phyloP scores from a whole-genome alignment of 2,329 filamentous ascomycete species.

The Coniochaeta sp. region DNA sequence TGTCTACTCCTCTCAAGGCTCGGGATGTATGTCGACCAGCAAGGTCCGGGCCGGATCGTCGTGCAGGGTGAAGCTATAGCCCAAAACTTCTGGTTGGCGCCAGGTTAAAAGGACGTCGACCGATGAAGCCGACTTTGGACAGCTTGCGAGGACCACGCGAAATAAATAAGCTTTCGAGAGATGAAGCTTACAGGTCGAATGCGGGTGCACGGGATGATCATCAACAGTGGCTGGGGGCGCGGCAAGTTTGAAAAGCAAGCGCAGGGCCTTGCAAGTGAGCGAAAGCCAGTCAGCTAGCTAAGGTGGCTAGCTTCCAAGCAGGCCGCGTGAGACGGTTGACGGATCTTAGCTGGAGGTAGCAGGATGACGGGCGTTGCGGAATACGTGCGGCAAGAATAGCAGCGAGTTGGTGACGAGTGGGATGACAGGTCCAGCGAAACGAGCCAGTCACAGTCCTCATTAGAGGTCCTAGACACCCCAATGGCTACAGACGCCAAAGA shows the following conservation, averaged over 20 bases:
- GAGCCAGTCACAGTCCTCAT: slow-evolving; percentile 30
- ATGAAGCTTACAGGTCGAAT: background rate
- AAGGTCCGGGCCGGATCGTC: background rate
- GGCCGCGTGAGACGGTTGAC: background rate
- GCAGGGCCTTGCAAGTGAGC: background rate
- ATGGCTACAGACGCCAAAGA: slow-evolving; percentile 25
- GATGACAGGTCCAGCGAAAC: slow-evolving; percentile 25
- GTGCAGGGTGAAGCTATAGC: background rate
- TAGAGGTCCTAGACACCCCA: slow-evolving; percentile 24
- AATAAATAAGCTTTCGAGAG: background rate
- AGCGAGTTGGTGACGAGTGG: slow-evolving; percentile 12
- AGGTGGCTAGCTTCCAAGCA: background rate
- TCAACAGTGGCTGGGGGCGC: background rate
- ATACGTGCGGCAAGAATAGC: slow-evolving; percentile 15
- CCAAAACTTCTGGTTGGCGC: background rate
- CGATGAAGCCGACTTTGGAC: background rate
- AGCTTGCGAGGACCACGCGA: background rate
- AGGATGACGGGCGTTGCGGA: slow-evolving; percentile 11
- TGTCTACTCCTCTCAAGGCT: background rate
- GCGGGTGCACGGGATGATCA: background rate
- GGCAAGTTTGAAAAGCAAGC: background rate
- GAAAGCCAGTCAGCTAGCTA: background rate
- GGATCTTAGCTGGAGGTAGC: slow-evolving; percentile 11
- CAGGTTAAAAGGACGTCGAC: background rate
- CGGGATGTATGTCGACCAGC: background rate